Base-by-base conservation (phyloP, 495 filamentous ascomycete species). In the Platismatia glauca region DNA sequence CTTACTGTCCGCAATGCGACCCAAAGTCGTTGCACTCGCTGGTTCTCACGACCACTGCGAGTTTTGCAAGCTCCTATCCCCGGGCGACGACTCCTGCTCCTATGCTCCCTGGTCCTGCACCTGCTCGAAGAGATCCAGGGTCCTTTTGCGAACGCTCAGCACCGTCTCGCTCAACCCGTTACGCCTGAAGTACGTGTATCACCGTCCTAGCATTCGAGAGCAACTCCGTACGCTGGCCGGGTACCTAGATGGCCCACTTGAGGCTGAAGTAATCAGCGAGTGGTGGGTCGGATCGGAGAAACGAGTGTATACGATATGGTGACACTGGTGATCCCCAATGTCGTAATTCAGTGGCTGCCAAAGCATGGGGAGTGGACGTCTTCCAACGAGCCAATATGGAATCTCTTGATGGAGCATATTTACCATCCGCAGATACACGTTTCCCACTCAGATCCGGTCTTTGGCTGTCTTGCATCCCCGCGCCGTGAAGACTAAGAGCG, bases 41-140 rank as follows among this genome's bases (percentile, higher is more conserved):
- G 50, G 3, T 53, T 20, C 50, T 18, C 50, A 53, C 20, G 29
- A 18, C 3, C 50, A 53, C 33, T 53, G 50, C 50, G 50, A 53
- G 2, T 53, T 33, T 20, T 53, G 50, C 50, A 53, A 20, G 29
- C 50, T 53, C 50, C 50, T 53, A 20, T 29, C 50, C 15, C 3
- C 9, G 3, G 3, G 29, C 50, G 50, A 33, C 50, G 29, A 33
- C 33, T 29, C 18, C 16, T 53, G 50, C 16, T 53, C 50, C 16
- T 31, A 53, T 33, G 50, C 50, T 33, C 50, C 50, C 29, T 53
- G 29, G 50, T 53, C 50, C 50, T 53, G 50, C 29, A 53, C 50
- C 29, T 53, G 50, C 29, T 53, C 50, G 29, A 53, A 53, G 29
- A 13, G 50, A 53, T 53, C 50, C 27, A 20, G 1, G 15, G 9